Evolutionary conservation across 768 basidiomycete species (phyloP).

Genomic region (Mycena albidolilacea): DNA sequence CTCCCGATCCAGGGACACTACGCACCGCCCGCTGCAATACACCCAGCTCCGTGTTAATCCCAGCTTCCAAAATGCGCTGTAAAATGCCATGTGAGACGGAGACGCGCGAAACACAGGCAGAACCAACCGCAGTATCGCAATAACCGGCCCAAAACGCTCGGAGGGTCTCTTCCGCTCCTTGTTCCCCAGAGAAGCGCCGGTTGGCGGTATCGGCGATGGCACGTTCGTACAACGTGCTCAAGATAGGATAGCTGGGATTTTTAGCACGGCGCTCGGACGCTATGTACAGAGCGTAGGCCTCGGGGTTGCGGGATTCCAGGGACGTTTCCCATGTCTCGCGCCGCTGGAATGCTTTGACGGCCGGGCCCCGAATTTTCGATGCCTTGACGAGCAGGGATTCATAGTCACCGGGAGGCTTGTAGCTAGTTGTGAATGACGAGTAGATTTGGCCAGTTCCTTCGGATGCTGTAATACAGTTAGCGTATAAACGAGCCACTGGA

Average conservation of each 20-base stretch:
- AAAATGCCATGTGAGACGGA: constrained; percentile 15
- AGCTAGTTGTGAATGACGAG: constrained; percentile 89
- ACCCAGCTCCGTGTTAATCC: constrained; percentile 57
- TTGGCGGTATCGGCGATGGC: constrained; percentile 82
- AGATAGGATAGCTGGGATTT: constrained; percentile 69
- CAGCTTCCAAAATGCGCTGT: constrained; percentile 65
- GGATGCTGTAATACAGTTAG: constrained; percentile 64
- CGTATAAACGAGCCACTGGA: not conserved
- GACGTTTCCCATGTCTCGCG: constrained; percentile 74
- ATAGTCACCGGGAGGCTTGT: constrained; percentile 82
- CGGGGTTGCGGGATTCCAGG: constrained; percentile 67
- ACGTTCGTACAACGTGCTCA: constrained; percentile 78
- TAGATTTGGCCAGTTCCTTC: constrained; percentile 90
- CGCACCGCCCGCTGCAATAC: constrained; percentile 72
- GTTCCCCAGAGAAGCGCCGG: constrained; percentile 67
- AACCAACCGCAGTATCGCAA: constrained; percentile 75
- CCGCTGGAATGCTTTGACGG: constrained; percentile 72
- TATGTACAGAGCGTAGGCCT: constrained; percentile 75
- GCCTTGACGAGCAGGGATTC: constrained; percentile 83
- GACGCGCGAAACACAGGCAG: not conserved
- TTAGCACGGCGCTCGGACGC: constrained; percentile 73
- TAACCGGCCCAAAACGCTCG: constrained; percentile 83
- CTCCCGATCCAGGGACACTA: constrained; percentile 83
- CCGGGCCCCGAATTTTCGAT: constrained; percentile 76
- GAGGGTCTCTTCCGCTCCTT: constrained; percentile 70